These are phyloP conservation scores for Borovskyia barvae DNA, from an alignment of 208 protist species.

Conservation along the genomic window DNA sequence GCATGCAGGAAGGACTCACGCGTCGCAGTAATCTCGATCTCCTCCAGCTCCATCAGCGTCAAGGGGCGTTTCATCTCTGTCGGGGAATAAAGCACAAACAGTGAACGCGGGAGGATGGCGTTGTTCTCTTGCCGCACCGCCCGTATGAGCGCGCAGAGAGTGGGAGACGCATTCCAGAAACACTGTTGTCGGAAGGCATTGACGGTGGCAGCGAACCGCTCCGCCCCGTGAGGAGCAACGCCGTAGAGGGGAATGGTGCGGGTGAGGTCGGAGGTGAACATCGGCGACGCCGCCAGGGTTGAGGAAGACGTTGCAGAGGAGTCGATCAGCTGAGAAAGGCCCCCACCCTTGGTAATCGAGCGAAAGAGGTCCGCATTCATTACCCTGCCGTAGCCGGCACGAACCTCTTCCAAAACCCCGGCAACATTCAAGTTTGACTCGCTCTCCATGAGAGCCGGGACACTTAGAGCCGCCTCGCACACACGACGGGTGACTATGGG, in stretches of 20 bases:
- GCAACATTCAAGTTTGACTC: constrained; percentile 73
- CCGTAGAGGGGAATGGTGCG: constrained; percentile 42
- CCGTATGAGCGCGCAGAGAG: constrained; percentile 56
- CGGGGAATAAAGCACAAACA: constrained; percentile 68
- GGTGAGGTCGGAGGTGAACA: constrained; percentile 20
- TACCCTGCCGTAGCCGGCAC: constrained; percentile 81
- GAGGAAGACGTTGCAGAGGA: not conserved
- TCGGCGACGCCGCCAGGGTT: constrained; percentile 9
- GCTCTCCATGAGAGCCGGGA: constrained; percentile 63
- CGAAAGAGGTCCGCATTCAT: constrained; percentile 89
- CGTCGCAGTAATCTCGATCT: constrained; percentile 69
- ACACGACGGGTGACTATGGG: constrained; percentile 59
- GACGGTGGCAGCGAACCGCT: constrained; percentile 47
- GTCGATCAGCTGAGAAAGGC: constrained; percentile 45
- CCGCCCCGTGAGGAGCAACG: constrained; percentile 30
- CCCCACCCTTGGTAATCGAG: constrained; percentile 49
- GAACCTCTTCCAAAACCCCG: constrained; percentile 73
- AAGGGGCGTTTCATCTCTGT: constrained; percentile 61
- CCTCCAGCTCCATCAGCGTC: constrained; percentile 84
- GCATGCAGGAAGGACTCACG: constrained; percentile 70
- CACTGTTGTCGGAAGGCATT: constrained; percentile 54
- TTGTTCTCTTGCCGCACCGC: constrained; percentile 75
- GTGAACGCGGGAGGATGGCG: constrained; percentile 50
- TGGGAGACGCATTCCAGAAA: constrained; percentile 43
- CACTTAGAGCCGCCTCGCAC: constrained; percentile 66